Evolutionary conservation across 805 yeast species (phyloP).

Genomic region (Metschnikowia gruessii): DNA sequence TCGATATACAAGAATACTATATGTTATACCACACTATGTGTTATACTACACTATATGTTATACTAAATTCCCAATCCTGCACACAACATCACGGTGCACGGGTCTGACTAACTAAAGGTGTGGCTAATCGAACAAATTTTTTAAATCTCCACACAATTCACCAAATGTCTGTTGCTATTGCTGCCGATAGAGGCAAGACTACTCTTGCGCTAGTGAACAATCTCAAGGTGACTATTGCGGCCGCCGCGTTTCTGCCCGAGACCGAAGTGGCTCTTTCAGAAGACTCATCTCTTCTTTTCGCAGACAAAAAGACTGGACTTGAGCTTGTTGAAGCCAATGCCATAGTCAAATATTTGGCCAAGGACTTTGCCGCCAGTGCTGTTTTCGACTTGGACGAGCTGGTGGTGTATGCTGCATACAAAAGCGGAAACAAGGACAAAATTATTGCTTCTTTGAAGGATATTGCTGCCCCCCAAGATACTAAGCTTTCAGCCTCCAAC

Average conservation of each 20-base stretch:
- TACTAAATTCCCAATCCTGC: too few species aligned
- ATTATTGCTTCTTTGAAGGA: slow-evolving; percentile 14
- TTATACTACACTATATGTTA: too few species aligned
- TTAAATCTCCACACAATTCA: not conserved
- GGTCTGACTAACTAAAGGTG: slow-evolving; percentile 3
- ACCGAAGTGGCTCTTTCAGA: slow-evolving; percentile 23
- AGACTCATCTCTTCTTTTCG: slow-evolving; percentile 27
- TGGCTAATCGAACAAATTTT: not conserved
- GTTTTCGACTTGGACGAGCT: slow-evolving; percentile 45
- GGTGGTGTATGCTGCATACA: slow-evolving; percentile 39
- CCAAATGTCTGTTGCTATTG: slow-evolving; percentile 15
- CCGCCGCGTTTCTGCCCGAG: slow-evolving; percentile 17
- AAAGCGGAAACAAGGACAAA: slow-evolving; percentile 30
- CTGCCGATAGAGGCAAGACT: slow-evolving; percentile 20
- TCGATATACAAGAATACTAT: too few species aligned
- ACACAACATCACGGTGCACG: slow-evolving; percentile 41
- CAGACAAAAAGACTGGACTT: slow-evolving; percentile 38
- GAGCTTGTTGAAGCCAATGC: slow-evolving; percentile 65
- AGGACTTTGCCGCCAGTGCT: slow-evolving; percentile 41
- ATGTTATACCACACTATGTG: too few species aligned
- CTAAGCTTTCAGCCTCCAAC: slow-evolving; percentile 46
- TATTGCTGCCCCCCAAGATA: slow-evolving; percentile 17
- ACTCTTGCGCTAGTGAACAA: slow-evolving; percentile 24
- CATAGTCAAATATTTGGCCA: slow-evolving; percentile 59
- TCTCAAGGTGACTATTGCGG: slow-evolving; percentile 26